Evolutionary conservation across 2,329 filamentous ascomycete genomes (phyloP), one percentile per base, ranked within the genome.

Genomic region (Arthroderma sp.): DNA sequence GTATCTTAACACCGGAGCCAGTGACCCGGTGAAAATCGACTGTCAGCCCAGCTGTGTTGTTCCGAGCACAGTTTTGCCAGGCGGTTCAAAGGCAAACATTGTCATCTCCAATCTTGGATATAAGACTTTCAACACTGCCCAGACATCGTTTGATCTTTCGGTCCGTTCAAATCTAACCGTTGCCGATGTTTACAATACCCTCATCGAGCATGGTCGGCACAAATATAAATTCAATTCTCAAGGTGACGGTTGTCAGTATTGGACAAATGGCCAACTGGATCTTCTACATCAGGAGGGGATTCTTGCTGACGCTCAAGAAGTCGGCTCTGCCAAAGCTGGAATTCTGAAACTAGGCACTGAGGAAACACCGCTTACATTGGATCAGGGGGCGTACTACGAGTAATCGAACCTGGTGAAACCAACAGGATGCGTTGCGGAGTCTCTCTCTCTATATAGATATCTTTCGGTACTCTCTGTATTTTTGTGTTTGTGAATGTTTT

Each of bases 1-100:
- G 4, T 46, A 43, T 22, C 40, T 43, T 36, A 22, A 9, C 9
- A 34, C 29, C 11, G 11, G 11, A 31, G 5, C 5, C 7, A 30
- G 11, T 10, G 8, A 34, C 4, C 60, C 53, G 4, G 53, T 57
- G 22, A 54, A 51, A 6, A 51, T 55, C 31, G 55, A 61, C 50
- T 56, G 55, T 9, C 50, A 51, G 28, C 50, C 47, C 1, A 55
- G 38, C 31, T 51, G 52, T 41, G 44, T 28, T 4, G 29, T 50
- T 29, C 52, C 50, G 2, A 54, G 48, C 36, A 50, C 48, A 10
- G 36, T 51, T 9, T 40, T 54, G 4, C 33, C 41, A 6, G 51
- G 48, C 4, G 54, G 54, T 36, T 57, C 55, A 31, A 54, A 56
- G 28, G 53, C 45, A 8, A 46, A 53, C 38, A 3, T 54, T 1